Conservation (phyloP, 129 eudicot genomes). For the Helianthus annuus region DNA sequence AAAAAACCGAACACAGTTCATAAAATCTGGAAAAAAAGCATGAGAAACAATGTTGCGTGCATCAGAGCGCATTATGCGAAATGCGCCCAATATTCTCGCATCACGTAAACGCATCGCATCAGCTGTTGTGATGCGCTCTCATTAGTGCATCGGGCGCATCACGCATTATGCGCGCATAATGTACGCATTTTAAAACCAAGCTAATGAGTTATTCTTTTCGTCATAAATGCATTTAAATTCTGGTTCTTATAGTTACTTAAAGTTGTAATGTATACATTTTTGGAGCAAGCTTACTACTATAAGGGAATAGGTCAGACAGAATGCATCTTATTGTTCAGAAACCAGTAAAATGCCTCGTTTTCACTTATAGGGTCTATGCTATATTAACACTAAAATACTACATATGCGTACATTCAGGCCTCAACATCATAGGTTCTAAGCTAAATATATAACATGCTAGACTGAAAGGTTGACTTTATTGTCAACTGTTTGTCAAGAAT, state of each 20-base stretch:
- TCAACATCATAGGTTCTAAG: not conserved
- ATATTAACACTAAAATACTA: not conserved
- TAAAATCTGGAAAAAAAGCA: no score
- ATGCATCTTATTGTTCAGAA: not conserved
- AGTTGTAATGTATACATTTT: not conserved
- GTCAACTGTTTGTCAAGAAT: conserved; percentile 7
- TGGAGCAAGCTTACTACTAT: conserved; percentile 4
- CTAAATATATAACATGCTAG: conserved; percentile 2
- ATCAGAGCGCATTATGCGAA: no score
- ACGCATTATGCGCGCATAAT: no score
- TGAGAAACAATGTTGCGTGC: no score
- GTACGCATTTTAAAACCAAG: no score
- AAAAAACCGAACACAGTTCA: no score
- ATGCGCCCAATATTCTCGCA: no score
- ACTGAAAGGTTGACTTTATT: not conserved
- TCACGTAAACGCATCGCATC: no score
- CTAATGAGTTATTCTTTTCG: not conserved
- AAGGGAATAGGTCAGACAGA: conserved; percentile 5
- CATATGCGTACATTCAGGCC: not conserved
- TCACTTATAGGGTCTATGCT: not conserved
- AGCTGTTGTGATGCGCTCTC: no score
- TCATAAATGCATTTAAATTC: not conserved
- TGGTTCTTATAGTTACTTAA: not conserved
- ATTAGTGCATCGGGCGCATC: no score
- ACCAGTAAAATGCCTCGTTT: not conserved